Conservation (phyloP, 495 filamentous ascomycete genomes). For the Xylaria longipes region DNA sequence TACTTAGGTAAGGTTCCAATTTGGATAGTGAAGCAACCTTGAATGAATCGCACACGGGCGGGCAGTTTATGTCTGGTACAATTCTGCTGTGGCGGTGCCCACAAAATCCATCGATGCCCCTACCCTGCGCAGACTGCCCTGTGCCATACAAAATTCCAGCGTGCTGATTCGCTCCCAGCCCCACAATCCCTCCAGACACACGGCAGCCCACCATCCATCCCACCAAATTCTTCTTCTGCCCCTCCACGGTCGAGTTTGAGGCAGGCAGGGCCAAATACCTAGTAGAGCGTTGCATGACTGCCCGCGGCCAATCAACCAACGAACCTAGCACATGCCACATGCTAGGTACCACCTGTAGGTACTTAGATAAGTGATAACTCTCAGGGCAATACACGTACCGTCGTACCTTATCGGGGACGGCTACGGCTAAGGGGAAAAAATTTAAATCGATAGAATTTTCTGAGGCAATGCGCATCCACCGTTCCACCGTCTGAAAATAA, state of each 20-base stretch:
- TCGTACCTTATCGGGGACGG: slow-evolving; percentile 11
- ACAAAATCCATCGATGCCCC: not conserved
- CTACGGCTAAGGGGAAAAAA: not conserved
- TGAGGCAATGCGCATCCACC: slow-evolving; percentile 21
- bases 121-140: too few species aligned
- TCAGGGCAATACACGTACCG: not conserved
- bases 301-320: slow-evolving; percentile 13
- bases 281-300: not conserved
- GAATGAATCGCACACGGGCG: slow-evolving; percentile 9
- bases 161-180: slow-evolving; percentile 6
- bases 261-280: not conserved
- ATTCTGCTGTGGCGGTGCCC: slow-evolving; percentile 18
- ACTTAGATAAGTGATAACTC: slow-evolving; percentile 1
- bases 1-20: too few species aligned
- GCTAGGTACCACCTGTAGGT: too few species aligned
- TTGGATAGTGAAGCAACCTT: too few species aligned
- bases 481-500: slow-evolving; percentile 27
- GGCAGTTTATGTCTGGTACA: too few species aligned
- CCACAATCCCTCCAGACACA: slow-evolving; percentile 12
- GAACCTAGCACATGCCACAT: slow-evolving; percentile 1
- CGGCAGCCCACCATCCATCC: slow-evolving; percentile 24
- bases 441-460: slow-evolving; percentile 16
- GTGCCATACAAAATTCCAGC: slow-evolving; percentile 3
- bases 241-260: slow-evolving; percentile 7
- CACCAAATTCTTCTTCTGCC: slow-evolving; percentile 15